Evolutionary conservation across 495 filamentous ascomycete genomes (phyloP), one percentile per base, ranked within the genome.

Genomic region (Pyrenula massariospora): DNA sequence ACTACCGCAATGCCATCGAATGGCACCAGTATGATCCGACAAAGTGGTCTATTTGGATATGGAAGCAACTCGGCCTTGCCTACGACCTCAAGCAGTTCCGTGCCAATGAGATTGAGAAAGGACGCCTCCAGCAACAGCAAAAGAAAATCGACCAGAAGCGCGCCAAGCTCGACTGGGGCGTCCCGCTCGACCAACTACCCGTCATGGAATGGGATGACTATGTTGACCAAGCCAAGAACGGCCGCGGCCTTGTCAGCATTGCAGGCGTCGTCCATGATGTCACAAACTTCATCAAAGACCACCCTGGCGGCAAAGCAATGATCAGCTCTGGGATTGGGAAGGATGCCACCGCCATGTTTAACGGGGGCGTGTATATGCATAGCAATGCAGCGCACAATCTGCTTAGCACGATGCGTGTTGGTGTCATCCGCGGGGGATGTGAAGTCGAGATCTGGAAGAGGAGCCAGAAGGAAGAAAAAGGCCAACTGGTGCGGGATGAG

Each of bases 371-470:
- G 57, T 98, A 98, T 77, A 87, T 89, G 68, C 93, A 98, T 79
- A 91, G 87, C 63, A 98, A 98, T 73, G 93, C 88, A 55, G 93
- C 93, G 53, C 93, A 98, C 82, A 98, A 98, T 76, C 77, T 96
- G 31, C 82, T 98, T 52, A 92, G 88, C 15, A 96, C 91, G 62
- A 95, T 96, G 89, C 82, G 93, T 62, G 87, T 98, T 3, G 93
- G 90, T 73, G 93, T 98, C 52, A 87, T 98, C 57, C 90, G 93
- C 54, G 93, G 93, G 62, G 93, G 93, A 50, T 91, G 88, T 66
- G 93, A 96, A 68, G 93, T 98, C 55, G 93, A 98, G 78, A 95
- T 98, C 78, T 96, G 93, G 93, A 96, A 96, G 82, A 88, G 89
- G 22, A 84, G 90, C 48, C 86, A 92, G 67, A 79, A 84, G 70